Base-by-base conservation (phyloP, 768 basidiomycete genomes). In the Asterophora parasitica region DNA sequence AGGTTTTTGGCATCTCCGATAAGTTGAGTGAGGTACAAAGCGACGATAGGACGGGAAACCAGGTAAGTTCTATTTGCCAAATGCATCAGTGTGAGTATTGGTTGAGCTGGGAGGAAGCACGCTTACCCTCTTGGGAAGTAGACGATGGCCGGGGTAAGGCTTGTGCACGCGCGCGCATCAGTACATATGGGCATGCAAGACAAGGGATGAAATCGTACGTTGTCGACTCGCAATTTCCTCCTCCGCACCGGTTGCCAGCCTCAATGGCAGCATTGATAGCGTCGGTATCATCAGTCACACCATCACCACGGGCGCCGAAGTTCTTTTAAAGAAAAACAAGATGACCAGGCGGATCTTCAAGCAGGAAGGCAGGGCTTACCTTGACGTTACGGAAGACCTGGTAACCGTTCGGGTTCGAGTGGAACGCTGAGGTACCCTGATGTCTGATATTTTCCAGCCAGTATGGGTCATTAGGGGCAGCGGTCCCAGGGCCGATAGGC, bases 351-450 rank as follows among this genome's bases (percentile, higher is more conserved):
- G 5, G 35, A 13, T 10, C 11, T 35, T 16, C 36, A 17, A 40
- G 42, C 5, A n/a, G 49, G 11, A 23, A 23, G 12, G 30, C 44
- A 55, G 60, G 44, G 58, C 33, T n/a, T 46, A 71, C 72, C 61
- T 83, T 84, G 42, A 90, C 87, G 58, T 88, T 88, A 31, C 88
- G 75, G 65, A 87, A 89, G 28, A 88, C 84, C 41, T 79, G 64
- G 62, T 89, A 91, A 7, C 61, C 58, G 35, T 62, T 58, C 7
- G 77, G 70, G 56, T 77, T 67, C 4, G 78, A 58, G 59, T 87
- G 81, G 65, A 77, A 84, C 2, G 88, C 76, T 0, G 88, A 71
- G 15, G 68, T 81, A 26, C 84, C 86, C 59, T 83, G 86, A 52
- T 88, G 88, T 45, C 75, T 79, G 60, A 90, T 87, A 42, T 54